These are phyloP conservation scores for Sodiomyces alkalinus DNA, from an alignment of 2,329 filamentous ascomycete species.

Conservation along the genomic window DNA sequence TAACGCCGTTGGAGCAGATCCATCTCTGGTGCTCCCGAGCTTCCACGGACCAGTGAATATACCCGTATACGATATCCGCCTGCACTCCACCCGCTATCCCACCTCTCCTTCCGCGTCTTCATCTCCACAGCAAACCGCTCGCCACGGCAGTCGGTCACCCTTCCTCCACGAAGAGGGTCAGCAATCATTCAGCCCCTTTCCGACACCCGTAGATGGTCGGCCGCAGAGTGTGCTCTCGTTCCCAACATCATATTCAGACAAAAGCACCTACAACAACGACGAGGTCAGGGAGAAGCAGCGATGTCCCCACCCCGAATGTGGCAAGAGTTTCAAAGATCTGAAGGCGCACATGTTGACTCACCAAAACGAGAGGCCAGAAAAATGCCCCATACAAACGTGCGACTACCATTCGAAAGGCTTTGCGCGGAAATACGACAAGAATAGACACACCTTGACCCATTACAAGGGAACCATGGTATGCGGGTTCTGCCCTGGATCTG, in stretches of 20 bases:
- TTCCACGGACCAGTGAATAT: constrained; percentile 33
- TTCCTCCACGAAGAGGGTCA: constrained; percentile 42
- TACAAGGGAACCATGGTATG: constrained; percentile 98
- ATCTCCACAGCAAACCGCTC: constrained; percentile 30
- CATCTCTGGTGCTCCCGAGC: constrained; percentile 40
- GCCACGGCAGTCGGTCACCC: constrained; percentile 49
- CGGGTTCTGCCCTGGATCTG: constrained; percentile 81
- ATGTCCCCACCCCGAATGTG: constrained; percentile 73
- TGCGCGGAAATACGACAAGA: constrained; percentile 92
- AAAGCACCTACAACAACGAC: constrained; percentile 41
- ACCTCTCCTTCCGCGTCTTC: constrained; percentile 51
- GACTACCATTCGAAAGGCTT: constrained; percentile 90
- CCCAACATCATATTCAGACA: constrained; percentile 37
- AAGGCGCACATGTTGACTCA: constrained; percentile 94
- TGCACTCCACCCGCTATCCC: constrained; percentile 36
- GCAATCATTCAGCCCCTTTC: constrained; percentile 41
- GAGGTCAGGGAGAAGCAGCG: constrained; percentile 54
- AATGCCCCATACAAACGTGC: constrained; percentile 84
- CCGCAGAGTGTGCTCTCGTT: constrained; percentile 53
- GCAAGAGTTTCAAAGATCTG: constrained; percentile 75
- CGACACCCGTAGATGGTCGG: constrained; percentile 31
- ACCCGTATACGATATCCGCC: constrained; percentile 30
- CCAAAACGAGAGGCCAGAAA: constrained; percentile 78
- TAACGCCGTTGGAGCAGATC: constrained; percentile 36
- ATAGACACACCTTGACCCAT: constrained; percentile 82